Conservation (phyloP, 768 basidiomycete genomes). For the Dioszegia hungarica region DNA sequence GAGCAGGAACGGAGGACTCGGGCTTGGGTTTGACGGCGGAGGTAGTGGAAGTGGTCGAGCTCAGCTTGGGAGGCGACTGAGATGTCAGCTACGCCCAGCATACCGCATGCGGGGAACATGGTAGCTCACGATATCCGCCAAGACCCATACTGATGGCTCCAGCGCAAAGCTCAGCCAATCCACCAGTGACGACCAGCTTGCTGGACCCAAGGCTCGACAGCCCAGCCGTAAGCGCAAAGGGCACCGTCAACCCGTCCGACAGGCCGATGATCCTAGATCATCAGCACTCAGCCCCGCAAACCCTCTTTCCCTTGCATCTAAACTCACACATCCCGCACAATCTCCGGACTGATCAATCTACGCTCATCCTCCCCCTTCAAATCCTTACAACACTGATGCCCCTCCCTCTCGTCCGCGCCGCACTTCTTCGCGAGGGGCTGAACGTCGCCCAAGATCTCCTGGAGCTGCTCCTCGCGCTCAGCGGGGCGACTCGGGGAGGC, state of each 20-base stretch:
- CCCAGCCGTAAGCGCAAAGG: conserved; percentile 52
- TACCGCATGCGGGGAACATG: neutral
- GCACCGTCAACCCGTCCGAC: conserved; percentile 46
- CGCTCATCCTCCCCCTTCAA: conserved; percentile 44
- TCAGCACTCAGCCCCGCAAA: neutral
- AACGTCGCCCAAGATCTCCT: conserved; percentile 12
- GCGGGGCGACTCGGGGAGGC: neutral
- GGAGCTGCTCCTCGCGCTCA: conserved; percentile 17
- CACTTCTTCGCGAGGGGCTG: conserved; percentile 27
- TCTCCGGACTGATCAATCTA: conserved; percentile 38
- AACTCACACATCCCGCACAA: conserved; percentile 43
- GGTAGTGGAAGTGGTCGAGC: conserved; percentile 86
- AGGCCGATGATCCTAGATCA: conserved; percentile 44
- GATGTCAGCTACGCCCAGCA: neutral
- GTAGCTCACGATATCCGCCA: conserved; percentile 64
- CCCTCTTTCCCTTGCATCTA: neutral
- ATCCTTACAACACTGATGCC: conserved; percentile 29
- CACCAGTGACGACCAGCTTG: conserved; percentile 86
- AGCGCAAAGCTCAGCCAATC: conserved; percentile 90
- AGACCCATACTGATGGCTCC: conserved; percentile 98
- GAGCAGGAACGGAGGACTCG: conserved; percentile 84
- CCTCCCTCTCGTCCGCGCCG: conserved; percentile 16
- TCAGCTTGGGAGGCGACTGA: conserved; percentile 86
- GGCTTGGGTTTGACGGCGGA: conserved; percentile 65
- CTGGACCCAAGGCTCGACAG: conserved; percentile 74